Evolutionary conservation across 164 flowering plant species (phyloP).

Genomic region (Vitis amurensis): DNA sequence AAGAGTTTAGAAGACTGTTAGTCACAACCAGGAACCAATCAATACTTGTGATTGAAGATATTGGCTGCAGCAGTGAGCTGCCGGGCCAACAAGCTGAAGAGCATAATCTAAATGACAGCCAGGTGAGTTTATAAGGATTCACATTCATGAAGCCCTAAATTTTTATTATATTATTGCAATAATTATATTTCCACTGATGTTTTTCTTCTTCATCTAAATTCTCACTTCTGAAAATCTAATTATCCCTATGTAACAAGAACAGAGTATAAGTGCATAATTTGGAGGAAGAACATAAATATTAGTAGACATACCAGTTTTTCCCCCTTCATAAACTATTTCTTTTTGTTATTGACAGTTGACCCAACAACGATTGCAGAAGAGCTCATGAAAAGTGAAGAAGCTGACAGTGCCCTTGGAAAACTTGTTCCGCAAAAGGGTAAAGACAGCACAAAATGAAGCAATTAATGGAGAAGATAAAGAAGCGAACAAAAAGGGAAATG

Average conservation of each 20-base stretch:
- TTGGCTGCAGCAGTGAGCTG: constrained; percentile 22
- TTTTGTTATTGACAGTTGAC: constrained; percentile 5
- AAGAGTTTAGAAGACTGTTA: constrained; percentile 5
- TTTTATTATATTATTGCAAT: too few species aligned
- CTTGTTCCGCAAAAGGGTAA: background rate
- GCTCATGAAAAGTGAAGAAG: constrained; percentile 21
- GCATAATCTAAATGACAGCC: background rate
- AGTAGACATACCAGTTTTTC: background rate
- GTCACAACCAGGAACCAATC: constrained; percentile 18
- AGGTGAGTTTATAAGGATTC: constrained; percentile 5
- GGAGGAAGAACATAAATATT: too few species aligned
- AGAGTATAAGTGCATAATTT: too few species aligned
- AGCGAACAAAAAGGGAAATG: too few species aligned
- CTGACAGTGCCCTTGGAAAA: constrained; percentile 9
- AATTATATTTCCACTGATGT: too few species aligned
- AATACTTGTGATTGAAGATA: constrained; percentile 29
- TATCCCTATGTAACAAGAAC: too few species aligned
- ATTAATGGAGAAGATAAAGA: background rate
- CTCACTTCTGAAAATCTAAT: too few species aligned
- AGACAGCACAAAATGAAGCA: background rate
- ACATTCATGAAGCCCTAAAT: too few species aligned
- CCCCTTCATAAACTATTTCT: background rate
- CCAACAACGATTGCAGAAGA: constrained; percentile 33
- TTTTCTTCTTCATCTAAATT: too few species aligned
- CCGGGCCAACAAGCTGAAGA: constrained; percentile 7